Base-by-base conservation (phyloP, 257 asterid genomes). In the Echites panduratus region DNA sequence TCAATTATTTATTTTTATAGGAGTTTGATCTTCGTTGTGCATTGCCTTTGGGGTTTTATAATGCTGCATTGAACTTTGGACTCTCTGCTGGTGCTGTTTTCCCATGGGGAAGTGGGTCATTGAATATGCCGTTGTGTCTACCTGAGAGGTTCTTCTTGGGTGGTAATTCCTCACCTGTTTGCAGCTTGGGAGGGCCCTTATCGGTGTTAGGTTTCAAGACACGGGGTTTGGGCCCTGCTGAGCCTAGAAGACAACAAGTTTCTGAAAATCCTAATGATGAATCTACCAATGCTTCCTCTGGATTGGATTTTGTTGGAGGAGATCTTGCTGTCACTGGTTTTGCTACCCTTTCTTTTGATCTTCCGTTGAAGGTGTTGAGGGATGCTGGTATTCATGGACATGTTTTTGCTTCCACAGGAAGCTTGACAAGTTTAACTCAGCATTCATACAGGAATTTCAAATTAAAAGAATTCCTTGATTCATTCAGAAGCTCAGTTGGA, bases 311-410 rank as follows among this genome's bases (percentile, higher is more conserved):
- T 73, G 78, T 90, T 67, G 97, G 99, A n/a, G 99, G 98, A 70
- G 98, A 95, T 78, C 90, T 95, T 80, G 96, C 97, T 7, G 82
- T 92, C 56, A 82, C 96, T 69, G 96, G 89, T 76, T 95, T 95
- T 85, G 96, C 91, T 20, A 97, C 92, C 75, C 77, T 95, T 35
- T 95, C 98, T 27, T 90, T 95, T 81, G 98, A 92, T 85, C 84
- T 95, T 66, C 98, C 99, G 11, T 68, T 95, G 88, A 87, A 78
- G 86, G 84, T 89, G 75, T 76, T 92, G 10, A 84, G 93, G 76
- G 90, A 89, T 74, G 90, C 99, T 64, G 99, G 96, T 72, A 88
- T 95, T 66, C 96, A 95, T 74, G 98, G 95, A 16, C 99, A 95
- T 59, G 78, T 79, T 53, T 95, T 95, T 81, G 95, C 98, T 78